Evolutionary conservation across 768 basidiomycete genomes (phyloP), one percentile per base, ranked within the genome.

Genomic region (Suillus plorans): DNA sequence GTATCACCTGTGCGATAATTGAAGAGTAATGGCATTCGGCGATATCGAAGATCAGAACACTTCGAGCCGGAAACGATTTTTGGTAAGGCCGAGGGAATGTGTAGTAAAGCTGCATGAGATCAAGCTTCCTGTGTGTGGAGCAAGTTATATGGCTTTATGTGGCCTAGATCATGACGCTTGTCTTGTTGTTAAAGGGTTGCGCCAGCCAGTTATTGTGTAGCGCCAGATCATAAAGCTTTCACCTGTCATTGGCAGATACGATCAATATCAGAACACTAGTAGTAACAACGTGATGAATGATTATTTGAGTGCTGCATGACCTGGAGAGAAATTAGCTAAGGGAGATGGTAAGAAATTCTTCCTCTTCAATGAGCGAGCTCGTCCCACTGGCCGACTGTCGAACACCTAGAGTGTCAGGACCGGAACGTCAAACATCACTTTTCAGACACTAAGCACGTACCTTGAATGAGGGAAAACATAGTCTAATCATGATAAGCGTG

Each of bases 81-180:
- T 5, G 53, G 12, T 13, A 56, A 56, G 28, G 9, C 31, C 18
- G 8, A 53, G 4, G 31, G 10, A 55, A n/a, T 36, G 28, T 53
- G 20, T 28, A 18, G 28, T 36, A 31, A 31, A 6, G 34, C 53
- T 36, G 53, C 13, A 55, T 2, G 20, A 9, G 50, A 52, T 52
- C 25, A 90, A 50, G 14, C 49, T 50, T 50, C 49, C 5, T 22
- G 47, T 6, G 22, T 6, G 22, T 50, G 4, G 13, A 50, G 25
- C 25, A 50, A 28, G 50, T 8, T 4, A 25, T 50, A 50, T 16
- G 7, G 13, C 22, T 13, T 28, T 25, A 16, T 50, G 50, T 50
- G 50, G 49, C 13, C 14, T 31, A 53, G 52, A 31, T 34, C 31
- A 34, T 53, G 31, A 12, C 31, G 9, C 31, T 16, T 20, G 18